Base-by-base conservation (phyloP, 1,284 basidiomycete species). In the Ganoderma sinense region DNA sequence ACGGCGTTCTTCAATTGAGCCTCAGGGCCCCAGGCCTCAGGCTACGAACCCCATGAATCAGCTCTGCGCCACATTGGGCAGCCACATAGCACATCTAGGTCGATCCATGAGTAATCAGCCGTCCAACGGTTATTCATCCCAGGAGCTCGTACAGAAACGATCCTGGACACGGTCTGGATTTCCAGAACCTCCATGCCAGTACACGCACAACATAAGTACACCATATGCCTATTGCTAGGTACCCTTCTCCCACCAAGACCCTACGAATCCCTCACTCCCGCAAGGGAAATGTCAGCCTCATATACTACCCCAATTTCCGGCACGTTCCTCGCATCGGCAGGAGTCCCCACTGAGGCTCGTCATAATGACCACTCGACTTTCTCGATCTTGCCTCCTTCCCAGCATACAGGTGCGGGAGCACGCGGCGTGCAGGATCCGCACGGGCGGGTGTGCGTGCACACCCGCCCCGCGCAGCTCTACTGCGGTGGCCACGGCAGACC, bases 291-390 rank as follows among this genome's bases (percentile, higher is more conserved):
- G 88, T 91, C 73, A 78, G 89, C 90, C 87, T 83, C 89, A 88
- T 82, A 91, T 91, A 91, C 90, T 91, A 91, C 90, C 81, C 88
- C 85, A 81, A 69, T 75, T 80, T 82, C 88, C 88, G 82, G 88
- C 90, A 91, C 87, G 78, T 74, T 75, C 88, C 90, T 91, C 81
- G 88, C 89, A 84, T 80, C 83, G 85, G 88, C 85, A 84, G 85
- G 87, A 90, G 90, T 91, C 90, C 90, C 88, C 87, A 89, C 86
- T 88, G 86, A 85, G 85, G 89, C 88, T 76, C 82, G 82, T 81
- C 81, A 79, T 74, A 4, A 71, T 73, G 70, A 77, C 76, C 75
- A 76, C 78, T 76, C 69, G 65, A 72, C 65, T 69, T 33, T 65
- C 43, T 73, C 65, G 20, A 65, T 77, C 67, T 76, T 61, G 76